phyloP scores from a whole-genome alignment of 192 early-diverging fungal genomes.

The Entomortierella lignicola region DNA sequence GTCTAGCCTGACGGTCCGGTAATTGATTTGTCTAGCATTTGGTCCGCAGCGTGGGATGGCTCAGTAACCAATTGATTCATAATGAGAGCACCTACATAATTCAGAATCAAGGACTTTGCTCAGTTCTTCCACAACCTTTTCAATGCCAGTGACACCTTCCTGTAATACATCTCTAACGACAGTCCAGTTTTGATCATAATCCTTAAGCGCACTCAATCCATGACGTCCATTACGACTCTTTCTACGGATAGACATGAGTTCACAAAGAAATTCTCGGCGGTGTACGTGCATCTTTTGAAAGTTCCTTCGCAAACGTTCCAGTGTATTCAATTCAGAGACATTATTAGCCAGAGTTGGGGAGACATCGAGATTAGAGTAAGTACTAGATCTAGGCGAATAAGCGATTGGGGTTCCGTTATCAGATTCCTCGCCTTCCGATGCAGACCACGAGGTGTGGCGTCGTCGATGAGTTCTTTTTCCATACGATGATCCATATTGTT shows the following conservation, averaged over 20 bases:
- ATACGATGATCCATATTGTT: background rate
- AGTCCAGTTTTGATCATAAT: slow-evolving; percentile 59
- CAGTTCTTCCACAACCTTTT: slow-evolving; percentile 54
- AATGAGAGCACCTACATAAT: slow-evolving; percentile 54
- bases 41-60: background rate
- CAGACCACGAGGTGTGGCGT: slow-evolving; percentile 43
- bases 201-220: slow-evolving; percentile 51
- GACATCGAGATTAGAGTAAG: slow-evolving; percentile 17
- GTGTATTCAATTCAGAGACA: slow-evolving; percentile 34
- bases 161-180: slow-evolving; percentile 47
- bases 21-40: background rate
- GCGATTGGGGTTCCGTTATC: slow-evolving; percentile 11
- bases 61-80: background rate
- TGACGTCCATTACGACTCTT: slow-evolving; percentile 63
- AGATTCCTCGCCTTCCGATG: slow-evolving; percentile 51
- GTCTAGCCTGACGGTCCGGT: background rate
- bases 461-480: slow-evolving; percentile 13
- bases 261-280: slow-evolving; percentile 66
- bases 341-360: slow-evolving; percentile 16
- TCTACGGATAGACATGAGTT: slow-evolving; percentile 61
- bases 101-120: slow-evolving; percentile 56
- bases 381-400: slow-evolving; percentile 41
- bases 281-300: slow-evolving; percentile 64
- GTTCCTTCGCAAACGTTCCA: slow-evolving; percentile 61
- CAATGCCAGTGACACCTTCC: slow-evolving; percentile 46